Evolutionary conservation across 176 grass and related monocot species (phyloP).

Genomic region (Hordeum vulgare): MorexV3_pseudomolecules_assembly NC_058519.1:28764985-28765484

Average conservation of each 20-base stretch:
- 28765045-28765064: background rate
- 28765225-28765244: slow-evolving; percentile 40
- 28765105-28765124: slow-evolving; percentile 26
- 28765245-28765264: background rate
- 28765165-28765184: slow-evolving; percentile 84
- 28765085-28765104: slow-evolving; percentile 60
- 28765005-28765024: slow-evolving; percentile 54
- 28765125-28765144: slow-evolving; percentile 21
- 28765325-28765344: slow-evolving; percentile 89
- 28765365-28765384: slow-evolving; percentile 68
- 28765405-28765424: background rate
- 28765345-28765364: slow-evolving; percentile 70
- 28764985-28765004: slow-evolving; percentile 43
- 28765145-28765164: slow-evolving; percentile 65
- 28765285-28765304: background rate
- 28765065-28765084: slow-evolving; percentile 13
- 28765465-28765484: background rate
- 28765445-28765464: background rate
- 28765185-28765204: slow-evolving; percentile 68
- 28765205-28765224: slow-evolving; percentile 53
- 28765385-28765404: slow-evolving; percentile 56
- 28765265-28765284: background rate
- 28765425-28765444: background rate
- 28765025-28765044: slow-evolving; percentile 76
- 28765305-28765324: background rate